Base-by-base conservation (phyloP, 139 green algal genomes). In the Chlorella sp. region DNA sequence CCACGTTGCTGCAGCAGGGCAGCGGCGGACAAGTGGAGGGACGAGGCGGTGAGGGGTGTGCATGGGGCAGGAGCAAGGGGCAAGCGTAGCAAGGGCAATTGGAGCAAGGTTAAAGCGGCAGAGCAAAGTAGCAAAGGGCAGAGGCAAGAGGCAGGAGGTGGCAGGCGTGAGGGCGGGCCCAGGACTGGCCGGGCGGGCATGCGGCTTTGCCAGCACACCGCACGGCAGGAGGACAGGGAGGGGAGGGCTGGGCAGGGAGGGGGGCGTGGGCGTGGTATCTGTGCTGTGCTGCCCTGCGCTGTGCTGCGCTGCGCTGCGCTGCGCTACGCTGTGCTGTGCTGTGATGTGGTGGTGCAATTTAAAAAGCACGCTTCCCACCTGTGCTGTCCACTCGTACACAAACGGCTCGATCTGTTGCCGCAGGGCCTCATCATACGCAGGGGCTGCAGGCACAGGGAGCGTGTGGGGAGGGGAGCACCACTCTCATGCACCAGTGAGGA, bases 391-490 rank as follows among this genome's bases (percentile, higher is more conserved):
- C 24, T 99, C 96, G 84, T 98, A 99, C 40, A 99, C 96, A 92
- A 95, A 99, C 2, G 98, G 98, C 95, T 99, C 98, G 18, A 99
- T 95, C 16, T 89, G 48, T 24, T 76, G 64, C 57, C 91, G 60
- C 28, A 99, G 71, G 39, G 83, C 90, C 19, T 93, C 77, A 21
- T 91, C 69, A 68, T 95, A 93, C 21, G 83, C 28, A 0, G 93
- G 91, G 0, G 87, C 88, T 88, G 84, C 84, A 69, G 15, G 24
- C 0, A 68, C 2, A 36, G 79, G 79, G 26, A 39, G 71, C 40
- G 68, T 60, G 79, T 3, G 36, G 40, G 79, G 39, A 21, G 3
- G 36, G 39, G 79, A 36, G 53, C 19, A 37, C 76, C 24, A 5
- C 21, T 71, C 21, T 71, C 7, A 71, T 28, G 11, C 11, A 71